Evolutionary conservation across 208 protist genomes (phyloP), one percentile per base, ranked within the genome.

Genomic region (Endotrypanum monterogeii): DNA sequence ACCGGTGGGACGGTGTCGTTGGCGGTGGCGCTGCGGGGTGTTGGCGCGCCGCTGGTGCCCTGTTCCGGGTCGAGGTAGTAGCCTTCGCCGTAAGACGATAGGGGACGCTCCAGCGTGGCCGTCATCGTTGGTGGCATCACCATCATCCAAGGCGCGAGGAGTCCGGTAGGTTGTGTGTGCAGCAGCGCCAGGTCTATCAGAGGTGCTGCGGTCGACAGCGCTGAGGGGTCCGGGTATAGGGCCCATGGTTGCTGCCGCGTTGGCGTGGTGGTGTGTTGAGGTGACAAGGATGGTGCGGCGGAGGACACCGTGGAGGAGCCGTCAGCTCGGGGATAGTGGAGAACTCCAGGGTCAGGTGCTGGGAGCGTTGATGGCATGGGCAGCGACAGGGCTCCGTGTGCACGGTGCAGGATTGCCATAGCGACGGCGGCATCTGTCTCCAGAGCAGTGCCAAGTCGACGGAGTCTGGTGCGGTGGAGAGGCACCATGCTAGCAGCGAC

Each of bases 401-500:
- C 71, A 25, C 61, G 71, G 71, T 68, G 58, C 48, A 75, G 48
- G 35, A 75, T 75, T 30, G 48, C 71, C 60, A 67, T 67, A 8
- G 71, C 71, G 7, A 75, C 50, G 60, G 71, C 56, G 1, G 71
- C 71, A 51, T 75, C 71, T 51, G 46, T 51, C 60, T 75, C 48
- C 46, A 75, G 71, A 1, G 57, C 60, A 50, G 71, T 48, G 23
- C 71, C 25, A 35, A 75, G 71, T 37, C 52, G 57, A 5, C 61
- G 71, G 50, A 75, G 71, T 51, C 68, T 75, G 46, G 39, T 54
- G 32, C 71, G 58, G 50, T 75, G 71, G 60, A 61, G 48, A 20
- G 71, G 71, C 35, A 61, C 58, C 32, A 68, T 65, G 50, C 57
- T 50, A 20, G 46, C 58, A 11, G 71, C 12, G 5, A 61, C 50